phyloP scores from a whole-genome alignment of 139 green algal genomes.

The Chlorella vulgaris region DNA sequence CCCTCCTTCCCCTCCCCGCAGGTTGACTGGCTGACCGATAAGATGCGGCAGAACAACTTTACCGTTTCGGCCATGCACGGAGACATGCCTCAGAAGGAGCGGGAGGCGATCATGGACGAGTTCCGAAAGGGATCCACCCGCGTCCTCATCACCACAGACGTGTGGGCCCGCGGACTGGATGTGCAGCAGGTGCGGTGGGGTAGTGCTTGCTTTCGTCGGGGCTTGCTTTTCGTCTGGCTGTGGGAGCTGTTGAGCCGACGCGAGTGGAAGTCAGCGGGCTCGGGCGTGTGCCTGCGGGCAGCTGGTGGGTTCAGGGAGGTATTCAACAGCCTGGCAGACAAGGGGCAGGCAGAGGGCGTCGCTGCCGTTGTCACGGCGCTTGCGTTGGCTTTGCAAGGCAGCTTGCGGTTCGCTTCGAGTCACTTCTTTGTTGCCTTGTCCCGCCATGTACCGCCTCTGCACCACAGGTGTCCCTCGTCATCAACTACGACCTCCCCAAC shows the following conservation, averaged over 20 bases:
- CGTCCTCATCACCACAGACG: constrained; percentile 98
- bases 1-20: constrained; percentile 14
- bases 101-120: constrained; percentile 97
- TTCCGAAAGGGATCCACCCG: constrained; percentile 88
- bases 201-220: neutral
- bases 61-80: constrained; percentile 97
- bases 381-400: too few relatives aligned
- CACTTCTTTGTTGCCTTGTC: too few relatives aligned
- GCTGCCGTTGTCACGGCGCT: too few relatives aligned
- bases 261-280: too few relatives aligned
- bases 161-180: constrained; percentile 98
- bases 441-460: neutral
- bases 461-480: constrained; percentile 94
- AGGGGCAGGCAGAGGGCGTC: too few relatives aligned
- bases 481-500: constrained; percentile 99
- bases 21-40: constrained; percentile 97
- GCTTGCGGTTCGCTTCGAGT: too few relatives aligned
- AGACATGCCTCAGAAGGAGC: constrained; percentile 99
- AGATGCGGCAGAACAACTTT: constrained; percentile 98
- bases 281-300: neutral
- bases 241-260: too few relatives aligned
- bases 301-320: too few relatives aligned
- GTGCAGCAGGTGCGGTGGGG: constrained; percentile 85
- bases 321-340: too few relatives aligned
- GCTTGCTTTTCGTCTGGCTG: too few relatives aligned